Conservation (phyloP, 139 green algal species). For the Pleodorina starrii region DNA sequence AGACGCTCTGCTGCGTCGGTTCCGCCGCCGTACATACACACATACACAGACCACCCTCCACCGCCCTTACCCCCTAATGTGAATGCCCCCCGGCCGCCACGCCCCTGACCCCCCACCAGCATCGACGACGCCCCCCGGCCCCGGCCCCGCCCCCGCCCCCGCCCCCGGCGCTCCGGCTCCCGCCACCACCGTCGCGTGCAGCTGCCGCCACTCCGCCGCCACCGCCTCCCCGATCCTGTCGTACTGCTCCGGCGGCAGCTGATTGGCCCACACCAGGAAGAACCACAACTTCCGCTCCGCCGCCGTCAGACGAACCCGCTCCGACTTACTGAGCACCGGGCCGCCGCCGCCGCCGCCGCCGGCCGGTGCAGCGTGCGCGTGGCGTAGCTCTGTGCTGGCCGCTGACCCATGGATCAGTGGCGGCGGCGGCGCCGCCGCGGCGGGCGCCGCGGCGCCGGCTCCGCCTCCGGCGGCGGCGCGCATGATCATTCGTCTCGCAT, state of each 20-base stretch:
- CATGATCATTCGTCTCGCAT: slow-evolving; percentile 58
- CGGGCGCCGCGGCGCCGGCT: neutral
- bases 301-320: slow-evolving; percentile 48
- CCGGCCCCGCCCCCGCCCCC: neutral
- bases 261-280: slow-evolving; percentile 76
- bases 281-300: slow-evolving; percentile 74
- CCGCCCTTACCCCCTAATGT: too few species aligned
- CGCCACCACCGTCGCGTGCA: slow-evolving; percentile 21
- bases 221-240: slow-evolving; percentile 3
- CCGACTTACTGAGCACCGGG: neutral
- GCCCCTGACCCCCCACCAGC: too few species aligned
- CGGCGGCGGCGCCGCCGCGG: neutral
- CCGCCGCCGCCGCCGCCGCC: neutral
- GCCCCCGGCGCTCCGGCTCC: neutral
- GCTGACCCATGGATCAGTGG: neutral
- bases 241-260: slow-evolving; percentile 46
- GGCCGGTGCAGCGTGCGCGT: neutral
- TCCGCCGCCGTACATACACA: too few species aligned
- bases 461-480: neutral
- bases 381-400: neutral
- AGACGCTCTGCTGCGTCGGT: too few species aligned
- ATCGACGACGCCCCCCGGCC: too few species aligned
- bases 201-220: slow-evolving; percentile 2
- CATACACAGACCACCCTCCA: too few species aligned
- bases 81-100: too few species aligned